Evolutionary conservation across 495 filamentous ascomycete species (phyloP), one percentile per base, ranked within the genome.

Genomic region (Talaromyces thailandensis): DNA sequence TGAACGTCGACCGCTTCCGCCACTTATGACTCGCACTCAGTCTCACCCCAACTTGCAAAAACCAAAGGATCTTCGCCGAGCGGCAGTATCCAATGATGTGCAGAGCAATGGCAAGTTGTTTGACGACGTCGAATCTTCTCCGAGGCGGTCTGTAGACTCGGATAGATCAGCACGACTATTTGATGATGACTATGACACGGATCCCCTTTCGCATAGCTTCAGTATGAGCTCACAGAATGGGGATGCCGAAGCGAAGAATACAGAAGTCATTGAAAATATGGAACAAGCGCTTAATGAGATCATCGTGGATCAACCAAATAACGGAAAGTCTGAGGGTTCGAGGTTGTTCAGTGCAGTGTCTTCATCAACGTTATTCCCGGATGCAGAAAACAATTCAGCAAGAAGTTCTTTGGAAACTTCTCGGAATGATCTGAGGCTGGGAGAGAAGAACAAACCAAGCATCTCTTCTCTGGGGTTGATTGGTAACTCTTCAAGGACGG

Each of bases 241-340:
- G 3, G 76, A 82, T 25, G 70, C 68, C 25, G 73, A 76, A 53
- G 68, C 71, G 32, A 76, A 69, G 26, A 75, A 84, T 64, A 79
- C 73, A 21, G 69, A 79, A 65, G 78, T 96, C 32, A 91, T 99
- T 18, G 85, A 96, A 74, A 94, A 91, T 0, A 92, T 99, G 89
- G 92, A 97, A 72, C 86, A 86, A 58, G 94, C 94, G 53, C 77
- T 99, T n/a, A 96, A 89, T 67, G 89, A 92, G 64, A 99, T 99
- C 58, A 90, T 99, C 71, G 92, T 91, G 62, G 86, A 91, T 61
- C 82, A 88, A 55, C 80, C 82, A 1, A 86, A 85, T 52, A 84
- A 83, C 14, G 82, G 85, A 57, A 83, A 82, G 59, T 75, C 81
- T 1, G 88, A 91, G 61, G 87, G 89, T 55, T 51, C 59, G 26